Base-by-base conservation (phyloP, 257 asterid species). In the Knoxia roxburghii region DNA sequence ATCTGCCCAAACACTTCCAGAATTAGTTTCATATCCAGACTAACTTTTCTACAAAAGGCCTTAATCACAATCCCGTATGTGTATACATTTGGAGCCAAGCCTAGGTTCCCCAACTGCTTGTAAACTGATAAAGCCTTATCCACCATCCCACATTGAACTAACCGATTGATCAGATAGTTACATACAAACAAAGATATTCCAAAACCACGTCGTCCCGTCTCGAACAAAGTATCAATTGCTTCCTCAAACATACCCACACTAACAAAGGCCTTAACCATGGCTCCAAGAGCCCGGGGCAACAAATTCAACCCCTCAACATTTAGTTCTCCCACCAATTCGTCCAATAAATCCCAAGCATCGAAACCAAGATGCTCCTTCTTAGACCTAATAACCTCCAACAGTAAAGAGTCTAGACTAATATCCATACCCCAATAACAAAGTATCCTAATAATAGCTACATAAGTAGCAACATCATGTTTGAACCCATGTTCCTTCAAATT, bases 51-150 rank as follows among this genome's bases (percentile, higher is more conserved):
- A 76, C 89, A 80, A 61, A 75, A 79, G 2, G 88, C 98, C 80
- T 89, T 89, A 61, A 92, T 72, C 75, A 79, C 69, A 76, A 89
- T 87, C 45, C 82, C 91, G 29, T 89, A 92, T 39, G 96, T 92
- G 79, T 86, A 89, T 26, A 82, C 80, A 77, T 92, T 85, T 0
- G 96, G 95, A 52, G 52, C 78, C 65, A 83, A 70, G 29, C 84
- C 95, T 64, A 83, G 76, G 69, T 67, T 61, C 77, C 68, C 75
- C 63, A 89, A 64, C 74, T 82, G 88, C 81, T 79, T 81, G 73
- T 79, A 87, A 60, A 87, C 33, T 46, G 82, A 81, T 71, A 87
- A 57, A 3, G 84, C 83, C 64, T 52, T 61, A 54, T 87, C 98
- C 52, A 74, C 32, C 64, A 80, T 77, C 63, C 86, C 88, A 73